Evolutionary conservation across 352 stramenopile genomes (phyloP).

Genomic region (Plasmopara viticola): DNA sequence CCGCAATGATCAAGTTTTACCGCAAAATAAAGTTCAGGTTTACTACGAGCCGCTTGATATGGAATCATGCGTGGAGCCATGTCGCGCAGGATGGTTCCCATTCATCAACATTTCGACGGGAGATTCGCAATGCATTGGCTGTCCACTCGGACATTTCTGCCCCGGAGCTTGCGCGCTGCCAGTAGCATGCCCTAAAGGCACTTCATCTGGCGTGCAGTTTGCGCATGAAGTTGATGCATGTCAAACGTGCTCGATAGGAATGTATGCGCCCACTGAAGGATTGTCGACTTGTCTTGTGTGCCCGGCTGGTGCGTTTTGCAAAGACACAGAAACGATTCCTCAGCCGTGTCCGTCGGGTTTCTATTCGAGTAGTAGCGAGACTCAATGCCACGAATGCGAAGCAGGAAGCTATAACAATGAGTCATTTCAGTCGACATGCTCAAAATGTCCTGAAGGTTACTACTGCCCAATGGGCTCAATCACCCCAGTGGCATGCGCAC

Average conservation of each 20-base stretch:
- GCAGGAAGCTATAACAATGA: slow-evolving; percentile 33
- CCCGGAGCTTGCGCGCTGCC: slow-evolving; percentile 34
- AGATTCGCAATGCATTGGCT: slow-evolving; percentile 32
- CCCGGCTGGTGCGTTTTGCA: slow-evolving; percentile 33
- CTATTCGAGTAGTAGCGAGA: slow-evolving; percentile 32
- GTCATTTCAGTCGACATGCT: slow-evolving; percentile 25
- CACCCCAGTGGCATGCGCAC: slow-evolving; percentile 24
- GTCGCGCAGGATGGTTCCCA: slow-evolving; percentile 47
- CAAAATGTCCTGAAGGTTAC: slow-evolving; percentile 38
- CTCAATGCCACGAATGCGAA: slow-evolving; percentile 40
- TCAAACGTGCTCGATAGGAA: slow-evolving; percentile 33
- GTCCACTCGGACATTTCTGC: slow-evolving; percentile 45
- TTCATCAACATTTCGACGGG: slow-evolving; percentile 30
- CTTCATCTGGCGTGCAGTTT: slow-evolving; percentile 28
- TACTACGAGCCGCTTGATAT: slow-evolving; percentile 49
- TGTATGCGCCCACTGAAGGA: slow-evolving; percentile 34
- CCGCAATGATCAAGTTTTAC: slow-evolving; percentile 23
- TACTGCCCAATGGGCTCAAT: slow-evolving; percentile 35
- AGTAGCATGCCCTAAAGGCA: slow-evolving; percentile 34
- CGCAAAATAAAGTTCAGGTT: slow-evolving; percentile 38
- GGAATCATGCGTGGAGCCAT: slow-evolving; percentile 40
- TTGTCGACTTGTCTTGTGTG: slow-evolving; percentile 31
- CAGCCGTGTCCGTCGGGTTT: slow-evolving; percentile 46
- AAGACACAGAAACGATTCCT: slow-evolving; percentile 5
- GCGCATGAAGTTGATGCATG: slow-evolving; percentile 25